Evolutionary conservation across 2,329 filamentous ascomycete genomes (phyloP).

Genomic region (Boeremia exigua): DNA sequence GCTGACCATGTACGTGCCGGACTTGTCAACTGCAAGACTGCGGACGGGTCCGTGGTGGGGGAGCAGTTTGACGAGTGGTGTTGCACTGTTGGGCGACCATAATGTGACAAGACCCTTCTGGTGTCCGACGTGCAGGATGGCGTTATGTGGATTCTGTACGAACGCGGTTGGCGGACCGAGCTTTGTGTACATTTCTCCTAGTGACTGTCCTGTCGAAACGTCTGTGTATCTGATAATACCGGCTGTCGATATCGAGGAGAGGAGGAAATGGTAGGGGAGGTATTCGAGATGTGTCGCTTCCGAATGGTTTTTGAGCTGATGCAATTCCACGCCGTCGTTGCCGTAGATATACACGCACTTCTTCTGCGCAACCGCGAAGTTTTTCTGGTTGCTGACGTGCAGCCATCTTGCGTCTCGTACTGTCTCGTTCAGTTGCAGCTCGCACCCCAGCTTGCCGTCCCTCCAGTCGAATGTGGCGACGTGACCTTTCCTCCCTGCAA

Average conservation of each 20-base stretch:
- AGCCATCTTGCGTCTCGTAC: constrained; percentile 89
- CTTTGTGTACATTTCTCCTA: constrained; percentile 83
- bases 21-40: constrained; percentile 81
- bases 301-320: constrained; percentile 86
- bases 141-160: constrained; percentile 89
- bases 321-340: constrained; percentile 85
- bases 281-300: constrained; percentile 96
- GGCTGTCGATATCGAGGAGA: constrained; percentile 83
- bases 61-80: constrained; percentile 87
- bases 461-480: constrained; percentile 97
- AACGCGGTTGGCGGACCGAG: constrained; percentile 84
- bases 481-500: constrained; percentile 92
- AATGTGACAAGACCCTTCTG: constrained; percentile 94
- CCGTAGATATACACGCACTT: constrained; percentile 98
- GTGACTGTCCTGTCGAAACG: constrained; percentile 87
- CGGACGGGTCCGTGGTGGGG: constrained; percentile 90
- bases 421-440: constrained; percentile 89
- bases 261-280: constrained; percentile 91
- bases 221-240: constrained; percentile 91
- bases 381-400: constrained; percentile 80
- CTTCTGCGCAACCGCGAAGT: constrained; percentile 95
- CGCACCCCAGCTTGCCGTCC: constrained; percentile 86
- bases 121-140: constrained; percentile 88
- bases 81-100: constrained; percentile 91
- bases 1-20: constrained; percentile 94